Conservation (phyloP, 192 early-diverging fungal genomes). For the Coemansia sp. region DNA sequence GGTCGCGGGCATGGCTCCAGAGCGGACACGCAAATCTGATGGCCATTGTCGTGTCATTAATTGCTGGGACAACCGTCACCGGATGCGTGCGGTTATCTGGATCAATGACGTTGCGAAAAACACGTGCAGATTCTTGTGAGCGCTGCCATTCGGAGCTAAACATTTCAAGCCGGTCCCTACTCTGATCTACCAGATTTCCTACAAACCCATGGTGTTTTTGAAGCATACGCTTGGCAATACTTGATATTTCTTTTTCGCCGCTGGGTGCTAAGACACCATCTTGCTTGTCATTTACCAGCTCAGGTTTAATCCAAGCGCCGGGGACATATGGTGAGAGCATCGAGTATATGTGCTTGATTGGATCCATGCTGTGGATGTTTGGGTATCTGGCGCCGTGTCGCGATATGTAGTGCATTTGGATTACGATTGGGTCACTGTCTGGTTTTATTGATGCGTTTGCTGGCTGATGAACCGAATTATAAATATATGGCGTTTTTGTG, state of each 20-base stretch:
- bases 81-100: slow-evolving; percentile 14
- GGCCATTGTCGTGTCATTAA: slow-evolving; percentile 24
- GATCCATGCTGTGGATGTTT: slow-evolving; percentile 10
- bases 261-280: slow-evolving; percentile 10
- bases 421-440: slow-evolving; percentile 14
- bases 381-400: slow-evolving; percentile 48
- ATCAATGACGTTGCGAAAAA: slow-evolving; percentile 21
- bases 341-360: slow-evolving; percentile 12
- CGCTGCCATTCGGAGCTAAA: slow-evolving; percentile 42
- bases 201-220: slow-evolving; percentile 16
- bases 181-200: neutral
- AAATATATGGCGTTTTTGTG: slow-evolving; percentile 36
- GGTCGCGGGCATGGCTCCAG: slow-evolving; percentile 7
- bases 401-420: slow-evolving; percentile 36
- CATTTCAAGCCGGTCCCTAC: slow-evolving; percentile 4
- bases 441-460: slow-evolving; percentile 28
- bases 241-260: slow-evolving; percentile 17
- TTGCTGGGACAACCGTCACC: slow-evolving; percentile 22
- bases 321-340: slow-evolving; percentile 21
- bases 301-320: slow-evolving; percentile 19
- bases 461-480: slow-evolving; percentile 5
- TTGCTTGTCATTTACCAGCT: slow-evolving; percentile 14
- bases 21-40: slow-evolving; percentile 37
- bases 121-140: slow-evolving; percentile 25
- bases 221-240: slow-evolving; percentile 16